Evolutionary conservation across 768 basidiomycete genomes (phyloP).

Genomic region (Pleurotus sapidus): DNA sequence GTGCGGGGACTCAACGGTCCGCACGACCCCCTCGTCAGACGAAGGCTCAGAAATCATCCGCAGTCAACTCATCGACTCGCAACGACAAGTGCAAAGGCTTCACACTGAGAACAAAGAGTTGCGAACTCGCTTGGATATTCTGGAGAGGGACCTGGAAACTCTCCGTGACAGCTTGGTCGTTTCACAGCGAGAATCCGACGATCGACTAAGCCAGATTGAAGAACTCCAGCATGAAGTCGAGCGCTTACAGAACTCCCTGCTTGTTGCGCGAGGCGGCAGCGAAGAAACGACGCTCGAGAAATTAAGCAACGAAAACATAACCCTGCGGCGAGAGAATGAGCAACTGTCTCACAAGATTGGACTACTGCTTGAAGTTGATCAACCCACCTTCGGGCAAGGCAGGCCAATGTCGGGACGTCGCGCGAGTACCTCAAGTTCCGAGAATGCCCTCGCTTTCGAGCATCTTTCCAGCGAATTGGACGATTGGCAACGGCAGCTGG

Average conservation of each 20-base stretch:
- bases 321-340: conserved; percentile 81
- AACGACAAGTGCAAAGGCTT: conserved; percentile 72
- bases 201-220: conserved; percentile 70
- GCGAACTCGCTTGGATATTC: conserved; percentile 62
- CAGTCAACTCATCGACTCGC: conserved; percentile 70
- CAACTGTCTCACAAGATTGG: conserved; percentile 91
- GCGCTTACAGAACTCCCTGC: conserved; percentile 67
- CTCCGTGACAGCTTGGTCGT: conserved; percentile 67
- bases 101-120: conserved; percentile 76
- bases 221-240: conserved; percentile 82
- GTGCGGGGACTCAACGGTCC: conserved; percentile 65
- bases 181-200: conserved; percentile 78
- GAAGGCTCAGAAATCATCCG: conserved; percentile 66
- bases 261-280: conserved; percentile 71
- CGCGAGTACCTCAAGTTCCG: conserved; percentile 77
- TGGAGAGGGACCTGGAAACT: conserved; percentile 73
- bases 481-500: conserved; percentile 83
- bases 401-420: conserved; percentile 64
- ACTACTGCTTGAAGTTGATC: conserved; percentile 83
- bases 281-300: conserved; percentile 79
- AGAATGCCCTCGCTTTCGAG: conserved; percentile 75
- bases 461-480: conserved; percentile 79
- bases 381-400: conserved; percentile 62
- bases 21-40: conserved; percentile 74
- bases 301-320: conserved; percentile 77